Evolutionary conservation across 2,329 filamentous ascomycete genomes (phyloP), one percentile per base, ranked within the genome.

Genomic region (Neofusicoccum parvum): DNA sequence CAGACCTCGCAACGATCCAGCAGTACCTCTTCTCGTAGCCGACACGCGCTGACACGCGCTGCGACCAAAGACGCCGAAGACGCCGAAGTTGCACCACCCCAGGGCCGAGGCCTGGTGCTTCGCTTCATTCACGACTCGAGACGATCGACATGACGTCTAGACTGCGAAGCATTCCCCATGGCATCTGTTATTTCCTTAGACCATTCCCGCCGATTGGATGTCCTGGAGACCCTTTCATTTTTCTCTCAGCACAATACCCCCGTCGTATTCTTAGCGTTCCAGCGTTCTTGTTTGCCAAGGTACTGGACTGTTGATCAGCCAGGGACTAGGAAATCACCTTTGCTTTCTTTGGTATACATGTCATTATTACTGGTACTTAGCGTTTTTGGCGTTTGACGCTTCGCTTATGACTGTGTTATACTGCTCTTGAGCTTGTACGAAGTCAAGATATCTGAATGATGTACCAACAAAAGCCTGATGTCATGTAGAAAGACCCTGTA

Each of bases 1-100:
- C 87, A 3, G 79, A 83, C 7, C 76, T 88, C 65, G 78, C 80
- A 15, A 78, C 79, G 20, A 85, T 87, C 54, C 80, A 78, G 67
- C 77, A 48, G 23, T 56, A 49, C 32, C 23, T 56, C 9, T 64
- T 43, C 45, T n/a, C 50, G 5, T 53, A 36, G 34, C 14, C 4
- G 15, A 10, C 15, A 12, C 27, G n/a, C 14, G 20, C 4, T 6
- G 14, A 15, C 27, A 14, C 0, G 9, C 14, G 34, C n/a, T 36
- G 20, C 9, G 39, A 39, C 43, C 56, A 37, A n/a, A 37, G n/a
- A 5, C 27, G 32, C 9, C 7, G 45, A 32, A 32, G 27, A 32
- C 27, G 27, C 27, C 27, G 27, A 32, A 32, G 27, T 5, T 32
- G 27, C 27, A 32, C 27, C 27, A 32, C 27, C 14, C 12, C 23